A percentile compares a stretch with the other conserved stretches of the same genome.
Conservation (phyloP, 179 eudicot genomes). For the Patellifolia procumbens region DNA sequence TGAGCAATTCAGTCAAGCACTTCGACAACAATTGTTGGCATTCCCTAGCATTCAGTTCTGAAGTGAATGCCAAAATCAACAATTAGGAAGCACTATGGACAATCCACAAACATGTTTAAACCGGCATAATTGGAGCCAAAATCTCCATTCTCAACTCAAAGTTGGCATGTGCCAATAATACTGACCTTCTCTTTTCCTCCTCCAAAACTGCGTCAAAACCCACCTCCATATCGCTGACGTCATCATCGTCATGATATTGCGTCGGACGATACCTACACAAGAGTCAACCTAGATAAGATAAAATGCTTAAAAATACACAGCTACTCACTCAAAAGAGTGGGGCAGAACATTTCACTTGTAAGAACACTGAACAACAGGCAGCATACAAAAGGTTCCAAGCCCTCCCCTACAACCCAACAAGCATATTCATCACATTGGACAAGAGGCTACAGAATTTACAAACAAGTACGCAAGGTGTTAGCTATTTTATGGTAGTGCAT, state of each 20-base stretch:
- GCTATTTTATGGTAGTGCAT: not conserved
- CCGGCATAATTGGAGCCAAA: not conserved
- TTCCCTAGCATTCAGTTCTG: not conserved
- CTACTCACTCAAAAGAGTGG: not conserved
- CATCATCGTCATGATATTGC: conserved; percentile 20
- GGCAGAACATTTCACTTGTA: not conserved
- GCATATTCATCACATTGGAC: not conserved
- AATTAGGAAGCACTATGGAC: not conserved
- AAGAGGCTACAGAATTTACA: not conserved
- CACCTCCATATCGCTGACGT: conserved; percentile 33
- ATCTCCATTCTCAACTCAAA: not conserved
- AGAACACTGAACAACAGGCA: not conserved
- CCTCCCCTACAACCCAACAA: no score
- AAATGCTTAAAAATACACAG: not conserved
- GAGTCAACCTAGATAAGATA: conserved; percentile 18
- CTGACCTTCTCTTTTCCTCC: conserved; percentile 78
- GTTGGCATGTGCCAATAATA: not conserved
- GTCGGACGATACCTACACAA: conserved; percentile 21
- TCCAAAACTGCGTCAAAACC: conserved; percentile 46
- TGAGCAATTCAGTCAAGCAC: no score
- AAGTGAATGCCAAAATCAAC: not conserved
- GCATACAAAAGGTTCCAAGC: not conserved
- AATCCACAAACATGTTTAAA: not conserved
- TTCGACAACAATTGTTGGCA: no score
- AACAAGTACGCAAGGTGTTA: not conserved